A percentile compares a stretch with the other conserved stretches of the same genome.
Evolutionary conservation across 148 eudicot genomes (phyloP).

Genomic region (Drosera capensis): DNA sequence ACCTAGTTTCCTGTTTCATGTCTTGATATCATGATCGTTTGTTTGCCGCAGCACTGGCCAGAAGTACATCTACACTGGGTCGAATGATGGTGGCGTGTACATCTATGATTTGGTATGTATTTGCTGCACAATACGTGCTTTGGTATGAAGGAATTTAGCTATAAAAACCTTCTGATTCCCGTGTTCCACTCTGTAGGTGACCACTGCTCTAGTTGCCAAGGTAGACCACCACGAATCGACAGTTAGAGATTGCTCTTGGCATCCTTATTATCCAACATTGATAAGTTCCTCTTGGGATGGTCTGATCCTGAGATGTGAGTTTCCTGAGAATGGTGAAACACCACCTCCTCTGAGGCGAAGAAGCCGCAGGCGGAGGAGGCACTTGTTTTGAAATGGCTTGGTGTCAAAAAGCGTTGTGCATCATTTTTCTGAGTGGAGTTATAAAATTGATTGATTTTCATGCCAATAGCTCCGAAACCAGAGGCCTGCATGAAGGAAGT

Average conservation of each 20-base stretch:
- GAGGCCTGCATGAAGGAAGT: neutral
- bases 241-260: constrained; percentile 76
- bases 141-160: neutral
- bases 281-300: constrained; percentile 84
- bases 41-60: constrained; percentile 68
- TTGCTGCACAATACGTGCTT: neutral
- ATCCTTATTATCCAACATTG: constrained; percentile 51
- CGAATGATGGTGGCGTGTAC: constrained; percentile 48
- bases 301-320: constrained; percentile 35
- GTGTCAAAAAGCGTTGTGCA: neutral
- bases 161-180: neutral
- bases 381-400: constrained; percentile 4
- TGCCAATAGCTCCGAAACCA: neutral
- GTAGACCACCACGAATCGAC: constrained; percentile 48
- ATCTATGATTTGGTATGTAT: constrained; percentile 64
- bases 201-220: constrained; percentile 37
- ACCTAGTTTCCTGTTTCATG: too few relatives aligned
- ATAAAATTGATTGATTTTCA: neutral
- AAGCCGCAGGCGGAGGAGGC: constrained; percentile 17
- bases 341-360: constrained; percentile 13
- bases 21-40: too few relatives aligned
- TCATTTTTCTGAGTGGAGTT: neutral
- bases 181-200: constrained; percentile 23
- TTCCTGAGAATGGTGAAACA: constrained; percentile 29
- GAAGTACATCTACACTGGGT: constrained; percentile 75